phyloP scores from a whole-genome alignment of 192 early-diverging fungal genomes.

The Linnemannia hyalina region DNA sequence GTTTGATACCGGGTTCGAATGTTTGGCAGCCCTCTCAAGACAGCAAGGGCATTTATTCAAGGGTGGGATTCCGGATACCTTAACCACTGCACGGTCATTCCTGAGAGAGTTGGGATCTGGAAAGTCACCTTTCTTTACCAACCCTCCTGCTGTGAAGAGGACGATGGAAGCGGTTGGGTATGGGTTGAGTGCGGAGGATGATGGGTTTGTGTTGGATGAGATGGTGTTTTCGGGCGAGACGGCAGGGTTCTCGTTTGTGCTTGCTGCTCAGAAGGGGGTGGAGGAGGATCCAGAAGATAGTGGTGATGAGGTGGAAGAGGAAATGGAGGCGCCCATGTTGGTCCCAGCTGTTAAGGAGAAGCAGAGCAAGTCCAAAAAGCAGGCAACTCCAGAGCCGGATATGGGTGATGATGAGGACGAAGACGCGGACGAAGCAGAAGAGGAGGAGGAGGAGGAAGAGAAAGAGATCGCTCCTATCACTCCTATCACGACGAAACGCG shows the following conservation, averaged over 20 bases:
- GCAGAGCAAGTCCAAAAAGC: neutral
- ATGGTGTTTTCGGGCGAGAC: neutral
- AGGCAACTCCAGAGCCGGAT: neutral
- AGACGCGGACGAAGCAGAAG: neutral
- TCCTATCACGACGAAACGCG: neutral
- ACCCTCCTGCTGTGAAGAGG: neutral
- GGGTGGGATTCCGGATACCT: constrained; percentile 6
- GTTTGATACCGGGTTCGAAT: neutral
- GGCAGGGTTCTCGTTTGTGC: neutral
- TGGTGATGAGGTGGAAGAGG: neutral
- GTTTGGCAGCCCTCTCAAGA: neutral
- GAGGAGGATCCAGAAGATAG: constrained; percentile 11
- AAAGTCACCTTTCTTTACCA: constrained; percentile 7
- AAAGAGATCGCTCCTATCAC: neutral
- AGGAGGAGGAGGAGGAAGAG: neutral
- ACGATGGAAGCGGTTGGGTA: neutral
- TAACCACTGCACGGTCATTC: neutral
- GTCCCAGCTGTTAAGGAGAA: neutral
- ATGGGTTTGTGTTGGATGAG: neutral
- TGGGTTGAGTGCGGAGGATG: neutral
- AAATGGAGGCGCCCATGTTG: neutral
- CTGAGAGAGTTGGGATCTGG: constrained; percentile 12
- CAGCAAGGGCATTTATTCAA: constrained; percentile 4
- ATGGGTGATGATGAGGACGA: neutral
- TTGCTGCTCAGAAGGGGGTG: constrained; percentile 1